These are phyloP conservation scores for Parathielavia appendiculata DNA, from an alignment of 495 filamentous ascomycete species.

Conservation along the genomic window DNA sequence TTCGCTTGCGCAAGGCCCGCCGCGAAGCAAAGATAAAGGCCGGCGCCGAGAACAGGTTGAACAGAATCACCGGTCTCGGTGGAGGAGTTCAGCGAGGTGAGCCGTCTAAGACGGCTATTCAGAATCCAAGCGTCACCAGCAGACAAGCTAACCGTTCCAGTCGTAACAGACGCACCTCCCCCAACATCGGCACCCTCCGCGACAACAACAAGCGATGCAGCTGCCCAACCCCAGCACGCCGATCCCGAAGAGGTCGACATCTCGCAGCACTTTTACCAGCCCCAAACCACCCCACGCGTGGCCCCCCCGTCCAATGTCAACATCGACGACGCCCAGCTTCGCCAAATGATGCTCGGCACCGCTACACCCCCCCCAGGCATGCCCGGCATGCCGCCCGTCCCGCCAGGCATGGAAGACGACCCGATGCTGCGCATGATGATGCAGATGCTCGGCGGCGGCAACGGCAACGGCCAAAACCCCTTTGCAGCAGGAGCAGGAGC, in stretches of 20 bases:
- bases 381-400: background rate
- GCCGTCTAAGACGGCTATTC: background rate
- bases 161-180: constrained; percentile 17
- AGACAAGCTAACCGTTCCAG: background rate
- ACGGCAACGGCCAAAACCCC: constrained; percentile 39
- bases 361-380: constrained; percentile 15
- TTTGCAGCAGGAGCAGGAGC: constrained; percentile 19
- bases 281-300: constrained; percentile 37
- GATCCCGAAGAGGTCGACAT: constrained; percentile 77
- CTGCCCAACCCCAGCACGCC: constrained; percentile 29
- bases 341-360: constrained; percentile 42
- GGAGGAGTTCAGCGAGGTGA: constrained; percentile 55
- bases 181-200: constrained; percentile 1
- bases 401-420: constrained; percentile 26
- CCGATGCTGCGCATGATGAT: constrained; percentile 35
- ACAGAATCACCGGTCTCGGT: constrained; percentile 75
- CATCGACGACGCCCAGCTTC: constrained; percentile 39
- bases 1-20: constrained; percentile 80
- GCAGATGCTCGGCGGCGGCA: constrained; percentile 22
- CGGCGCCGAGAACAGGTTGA: constrained; percentile 70
- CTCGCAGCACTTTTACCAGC: constrained; percentile 52
- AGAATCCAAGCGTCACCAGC: background rate
- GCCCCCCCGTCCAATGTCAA: constrained; percentile 23
- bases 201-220: constrained; percentile 5
- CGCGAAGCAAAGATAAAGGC: constrained; percentile 86